Evolutionary conservation across 2,329 filamentous ascomycete genomes (phyloP).

Genomic region (Cladosporium sp.): DNA sequence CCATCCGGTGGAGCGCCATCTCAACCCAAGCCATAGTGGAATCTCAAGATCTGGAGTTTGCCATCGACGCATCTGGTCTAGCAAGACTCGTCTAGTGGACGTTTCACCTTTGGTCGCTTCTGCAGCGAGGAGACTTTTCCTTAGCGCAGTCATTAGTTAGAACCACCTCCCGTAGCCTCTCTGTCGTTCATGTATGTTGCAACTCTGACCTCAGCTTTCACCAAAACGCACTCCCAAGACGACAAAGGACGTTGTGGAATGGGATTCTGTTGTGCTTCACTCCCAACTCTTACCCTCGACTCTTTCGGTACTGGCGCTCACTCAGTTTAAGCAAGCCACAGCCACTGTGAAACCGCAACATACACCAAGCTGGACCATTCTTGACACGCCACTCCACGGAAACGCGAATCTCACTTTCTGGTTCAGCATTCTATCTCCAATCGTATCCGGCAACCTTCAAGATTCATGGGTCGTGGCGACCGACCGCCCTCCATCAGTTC

Average conservation of each 20-base stretch:
- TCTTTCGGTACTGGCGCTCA: neutral
- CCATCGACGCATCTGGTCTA: slow-evolving; percentile 9
- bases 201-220: slow-evolving; percentile 6
- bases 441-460: no score
- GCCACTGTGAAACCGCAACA: slow-evolving; percentile 5
- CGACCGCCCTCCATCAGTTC: slow-evolving; percentile 3
- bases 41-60: slow-evolving; percentile 8
- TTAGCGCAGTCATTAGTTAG: slow-evolving; percentile 9
- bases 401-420: neutral
- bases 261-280: slow-evolving; percentile 2
- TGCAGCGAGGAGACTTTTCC: slow-evolving; percentile 9
- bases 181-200: neutral
- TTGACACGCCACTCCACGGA: slow-evolving; percentile 5
- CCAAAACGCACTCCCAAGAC: neutral
- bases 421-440: no score
- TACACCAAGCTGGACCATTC: neutral
- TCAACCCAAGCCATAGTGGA: neutral
- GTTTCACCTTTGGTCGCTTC: slow-evolving; percentile 13
- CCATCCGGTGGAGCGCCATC: slow-evolving; percentile 1
- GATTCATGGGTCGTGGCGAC: neutral
- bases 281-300: neutral
- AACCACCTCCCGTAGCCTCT: neutral
- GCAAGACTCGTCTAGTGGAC: slow-evolving; percentile 7
- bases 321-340: slow-evolving; percentile 4
- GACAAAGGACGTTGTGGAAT: neutral